Evolutionary conservation across 345 rosid genomes (phyloP).

Genomic region (Trapa bicornis): DNA sequence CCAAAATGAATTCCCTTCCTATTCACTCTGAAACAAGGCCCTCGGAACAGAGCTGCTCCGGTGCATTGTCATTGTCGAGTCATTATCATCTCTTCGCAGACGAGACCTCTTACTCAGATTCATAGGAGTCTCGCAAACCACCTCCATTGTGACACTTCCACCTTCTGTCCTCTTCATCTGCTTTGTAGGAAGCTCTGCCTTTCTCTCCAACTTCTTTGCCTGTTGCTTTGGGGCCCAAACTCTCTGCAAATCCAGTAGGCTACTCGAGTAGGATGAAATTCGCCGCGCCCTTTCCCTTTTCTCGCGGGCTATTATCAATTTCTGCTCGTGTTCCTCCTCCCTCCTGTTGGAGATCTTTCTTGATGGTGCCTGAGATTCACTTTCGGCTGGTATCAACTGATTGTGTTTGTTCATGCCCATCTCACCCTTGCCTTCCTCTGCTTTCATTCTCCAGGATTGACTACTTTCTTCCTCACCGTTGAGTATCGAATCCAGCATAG

Average conservation of each 20-base stretch:
- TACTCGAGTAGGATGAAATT: constrained; percentile 64
- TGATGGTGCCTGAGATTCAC: constrained; percentile 16
- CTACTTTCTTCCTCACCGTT: constrained; percentile 74
- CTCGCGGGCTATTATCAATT: constrained; percentile 49
- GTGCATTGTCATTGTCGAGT: constrained; percentile 5
- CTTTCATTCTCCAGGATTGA: constrained; percentile 37
- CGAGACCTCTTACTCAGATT: constrained; percentile 20
- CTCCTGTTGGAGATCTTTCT: constrained; percentile 17
- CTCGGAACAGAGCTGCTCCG: constrained; percentile 8
- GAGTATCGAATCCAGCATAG: constrained; percentile 34
- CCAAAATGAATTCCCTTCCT: background rate
- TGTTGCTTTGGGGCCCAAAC: constrained; percentile 86
- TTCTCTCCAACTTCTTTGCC: constrained; percentile 16
- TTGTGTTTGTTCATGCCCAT: constrained; percentile 16
- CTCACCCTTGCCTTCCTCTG: constrained; percentile 18
- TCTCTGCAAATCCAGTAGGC: constrained; percentile 79
- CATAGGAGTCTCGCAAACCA: constrained; percentile 74
- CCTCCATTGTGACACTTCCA: constrained; percentile 33
- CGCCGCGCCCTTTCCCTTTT: constrained; percentile 76
- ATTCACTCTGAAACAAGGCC: constrained; percentile 4
- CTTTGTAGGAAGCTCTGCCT: constrained; percentile 25
- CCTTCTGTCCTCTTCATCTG: constrained; percentile 37
- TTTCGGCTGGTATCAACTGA: constrained; percentile 21
- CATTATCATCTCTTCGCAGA: constrained; percentile 11
- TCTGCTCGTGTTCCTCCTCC: constrained; percentile 27